Percentiles rank a stretch among this genome's conserved stretches.
Conservation (phyloP, 2,329 filamentous ascomycete species). For the Fusarium pseudonygamai region DNA sequence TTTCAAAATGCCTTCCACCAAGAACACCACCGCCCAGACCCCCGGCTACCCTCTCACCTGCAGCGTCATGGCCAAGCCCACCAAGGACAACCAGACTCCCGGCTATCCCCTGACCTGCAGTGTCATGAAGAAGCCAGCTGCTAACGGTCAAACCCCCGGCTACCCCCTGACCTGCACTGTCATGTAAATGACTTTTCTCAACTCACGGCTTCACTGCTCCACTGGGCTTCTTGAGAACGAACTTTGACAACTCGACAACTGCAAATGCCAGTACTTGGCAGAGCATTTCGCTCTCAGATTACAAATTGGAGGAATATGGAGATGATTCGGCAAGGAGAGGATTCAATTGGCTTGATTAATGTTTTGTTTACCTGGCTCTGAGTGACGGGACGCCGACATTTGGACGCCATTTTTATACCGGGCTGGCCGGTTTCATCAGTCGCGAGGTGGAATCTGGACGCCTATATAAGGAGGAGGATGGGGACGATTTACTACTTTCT, state of each 20-base stretch:
- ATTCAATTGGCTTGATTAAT: conserved; percentile 26
- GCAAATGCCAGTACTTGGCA: background rate
- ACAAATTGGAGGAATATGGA: conserved; percentile 11
- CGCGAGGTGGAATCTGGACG: conserved; percentile 3
- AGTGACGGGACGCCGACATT: conserved; percentile 35
- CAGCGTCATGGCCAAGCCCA: conserved; percentile 45
- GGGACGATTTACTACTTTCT: conserved; percentile 24
- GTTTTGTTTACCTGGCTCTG: conserved; percentile 28
- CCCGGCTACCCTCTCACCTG: conserved; percentile 44
- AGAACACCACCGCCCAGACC: conserved; percentile 39
- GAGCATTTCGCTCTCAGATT: conserved; percentile 10
- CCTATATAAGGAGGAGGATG: background rate
- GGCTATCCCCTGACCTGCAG: conserved; percentile 43
- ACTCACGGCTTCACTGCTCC: background rate
- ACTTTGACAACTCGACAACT: background rate
- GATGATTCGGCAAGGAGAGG: conserved; percentile 20
- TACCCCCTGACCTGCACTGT: conserved; percentile 46
- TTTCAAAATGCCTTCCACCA: conserved; percentile 48
- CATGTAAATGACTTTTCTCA: conserved; percentile 45
- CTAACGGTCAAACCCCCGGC: conserved; percentile 28
- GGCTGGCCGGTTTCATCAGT: conserved; percentile 7
- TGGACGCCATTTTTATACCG: conserved; percentile 27
- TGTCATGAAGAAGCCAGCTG: conserved; percentile 44
- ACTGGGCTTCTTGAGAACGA: conserved; percentile 2
- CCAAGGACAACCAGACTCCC: conserved; percentile 27